These are phyloP conservation scores for Alternaria sp. DNA, from an alignment of 2,329 filamentous ascomycete genomes.

Conservation along the genomic window DNA sequence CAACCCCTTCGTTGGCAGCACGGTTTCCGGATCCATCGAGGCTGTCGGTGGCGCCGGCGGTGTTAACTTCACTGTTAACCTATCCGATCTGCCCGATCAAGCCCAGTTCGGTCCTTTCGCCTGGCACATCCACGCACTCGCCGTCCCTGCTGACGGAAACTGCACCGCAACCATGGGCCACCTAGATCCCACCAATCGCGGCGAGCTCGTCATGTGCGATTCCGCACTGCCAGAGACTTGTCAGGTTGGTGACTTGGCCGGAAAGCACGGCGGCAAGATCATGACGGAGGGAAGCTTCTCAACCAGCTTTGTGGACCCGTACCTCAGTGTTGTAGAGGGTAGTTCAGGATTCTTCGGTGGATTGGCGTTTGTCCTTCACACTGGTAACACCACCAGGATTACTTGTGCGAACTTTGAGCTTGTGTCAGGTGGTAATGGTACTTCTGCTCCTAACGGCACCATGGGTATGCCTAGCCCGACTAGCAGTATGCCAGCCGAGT, in stretches of 20 bases:
- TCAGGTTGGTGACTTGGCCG: slow-evolving; percentile 54
- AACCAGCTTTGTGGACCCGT: slow-evolving; percentile 56
- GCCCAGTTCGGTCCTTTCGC: slow-evolving; percentile 31
- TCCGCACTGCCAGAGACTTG: slow-evolving; percentile 43
- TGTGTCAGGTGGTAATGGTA: slow-evolving; percentile 17
- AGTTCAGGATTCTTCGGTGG: slow-evolving; percentile 60
- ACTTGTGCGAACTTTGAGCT: slow-evolving; percentile 64
- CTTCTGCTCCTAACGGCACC: slow-evolving; percentile 9
- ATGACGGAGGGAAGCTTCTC: slow-evolving; percentile 38
- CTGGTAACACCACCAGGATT: slow-evolving; percentile 59
- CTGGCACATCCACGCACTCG: slow-evolving; percentile 54
- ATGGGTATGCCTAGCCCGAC: slow-evolving; percentile 16
- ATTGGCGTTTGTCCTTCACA: slow-evolving; percentile 62
- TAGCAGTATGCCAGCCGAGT: slow-evolving; percentile 18
- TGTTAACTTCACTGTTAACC: slow-evolving; percentile 50
- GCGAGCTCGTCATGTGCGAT: slow-evolving; percentile 48
- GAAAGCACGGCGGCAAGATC: slow-evolving; percentile 54
- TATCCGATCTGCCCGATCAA: slow-evolving; percentile 49
- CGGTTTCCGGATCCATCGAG: slow-evolving; percentile 43
- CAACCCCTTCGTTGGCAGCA: slow-evolving; percentile 29
- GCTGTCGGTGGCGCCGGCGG: slow-evolving; percentile 43
- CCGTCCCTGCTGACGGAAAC: slow-evolving; percentile 49
- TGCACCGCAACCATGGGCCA: slow-evolving; percentile 50
- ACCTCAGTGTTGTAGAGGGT: slow-evolving; percentile 55
- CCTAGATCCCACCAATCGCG: slow-evolving; percentile 51